Percentiles rank a stretch among this genome's conserved stretches.
Evolutionary conservation across 2,329 filamentous ascomycete species (phyloP).

Genomic region (Microdochium nivale): DNA sequence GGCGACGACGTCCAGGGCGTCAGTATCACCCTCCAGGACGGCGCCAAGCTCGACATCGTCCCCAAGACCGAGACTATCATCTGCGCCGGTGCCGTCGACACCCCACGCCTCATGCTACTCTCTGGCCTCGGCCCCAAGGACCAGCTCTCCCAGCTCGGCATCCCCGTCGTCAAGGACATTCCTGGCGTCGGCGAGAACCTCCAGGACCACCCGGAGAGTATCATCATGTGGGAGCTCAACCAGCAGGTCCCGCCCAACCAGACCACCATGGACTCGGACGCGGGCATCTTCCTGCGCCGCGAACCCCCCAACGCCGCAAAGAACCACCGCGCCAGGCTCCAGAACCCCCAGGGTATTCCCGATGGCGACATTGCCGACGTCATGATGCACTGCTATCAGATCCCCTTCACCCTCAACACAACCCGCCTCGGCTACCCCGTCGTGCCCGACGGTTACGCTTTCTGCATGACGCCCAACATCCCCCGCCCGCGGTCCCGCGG

Average conservation of each 20-base stretch:
- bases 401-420: slow-evolving; percentile 85
- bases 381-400: slow-evolving; percentile 98
- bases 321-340: slow-evolving; percentile 27
- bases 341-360: slow-evolving; percentile 37
- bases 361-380: slow-evolving; percentile 75
- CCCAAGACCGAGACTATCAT: slow-evolving; percentile 71
- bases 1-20: slow-evolving; percentile 66
- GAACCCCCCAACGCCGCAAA: slow-evolving; percentile 61
- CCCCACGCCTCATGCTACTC: slow-evolving; percentile 56
- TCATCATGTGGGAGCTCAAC: slow-evolving; percentile 69
- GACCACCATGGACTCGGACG: slow-evolving; percentile 87
- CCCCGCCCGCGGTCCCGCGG: slow-evolving; percentile 73
- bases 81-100: slow-evolving; percentile 73
- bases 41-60: slow-evolving; percentile 44
- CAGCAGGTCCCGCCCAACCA: slow-evolving; percentile 68
- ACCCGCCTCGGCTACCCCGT: slow-evolving; percentile 62
- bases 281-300: slow-evolving; percentile 78
- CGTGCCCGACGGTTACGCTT: slow-evolving; percentile 64
- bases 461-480: slow-evolving; percentile 92
- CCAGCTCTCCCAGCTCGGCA: slow-evolving; percentile 43
- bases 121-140: slow-evolving; percentile 47
- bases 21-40: slow-evolving; percentile 51
- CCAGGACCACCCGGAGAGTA: slow-evolving; percentile 51
- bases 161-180: slow-evolving; percentile 47
- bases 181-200: slow-evolving; percentile 54